These are phyloP conservation scores for Santalum album DNA, from an alignment of 164 flowering plant species.

Conservation along the genomic window DNA sequence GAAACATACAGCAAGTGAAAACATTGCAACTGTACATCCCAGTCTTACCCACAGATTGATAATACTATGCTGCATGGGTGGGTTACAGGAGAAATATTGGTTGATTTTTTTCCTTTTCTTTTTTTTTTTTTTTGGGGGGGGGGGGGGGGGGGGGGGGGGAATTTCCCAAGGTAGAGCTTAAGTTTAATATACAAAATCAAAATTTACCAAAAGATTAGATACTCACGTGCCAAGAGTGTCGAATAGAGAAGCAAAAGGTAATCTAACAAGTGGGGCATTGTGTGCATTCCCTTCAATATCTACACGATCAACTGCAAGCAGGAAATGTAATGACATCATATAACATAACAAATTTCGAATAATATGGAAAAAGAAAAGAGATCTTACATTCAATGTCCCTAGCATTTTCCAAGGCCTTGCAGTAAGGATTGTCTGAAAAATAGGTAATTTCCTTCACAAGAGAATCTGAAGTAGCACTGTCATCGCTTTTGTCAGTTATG, in stretches of 20 bases:
- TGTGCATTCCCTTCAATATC: conserved; percentile 80
- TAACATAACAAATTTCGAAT: neutral
- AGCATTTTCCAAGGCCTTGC: conserved; percentile 74
- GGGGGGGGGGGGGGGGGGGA: too few species aligned
- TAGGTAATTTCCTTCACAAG: conserved; percentile 31
- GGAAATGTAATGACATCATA: conserved; percentile 4
- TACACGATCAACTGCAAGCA: conserved; percentile 69
- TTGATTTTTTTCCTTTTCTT: too few species aligned
- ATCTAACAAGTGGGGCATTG: conserved; percentile 59
- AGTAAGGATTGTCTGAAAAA: conserved; percentile 66
- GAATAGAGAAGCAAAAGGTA: conserved; percentile 88
- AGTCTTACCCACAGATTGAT: too few species aligned
- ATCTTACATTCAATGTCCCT: conserved; percentile 80
- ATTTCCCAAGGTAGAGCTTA: too few species aligned
- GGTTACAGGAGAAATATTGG: too few species aligned
- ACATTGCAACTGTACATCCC: too few species aligned
- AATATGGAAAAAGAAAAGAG: neutral
- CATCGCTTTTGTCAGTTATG: conserved; percentile 27
- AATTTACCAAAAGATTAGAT: neutral
- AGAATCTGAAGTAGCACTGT: conserved; percentile 35
- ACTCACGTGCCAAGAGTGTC: conserved; percentile 93
- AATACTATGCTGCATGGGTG: too few species aligned
- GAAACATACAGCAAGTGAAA: too few species aligned
- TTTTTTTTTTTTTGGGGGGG: too few species aligned
- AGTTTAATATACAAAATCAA: neutral